phyloP scores from a whole-genome alignment of 1,284 basidiomycete genomes.

The Flammula alnicola region DNA sequence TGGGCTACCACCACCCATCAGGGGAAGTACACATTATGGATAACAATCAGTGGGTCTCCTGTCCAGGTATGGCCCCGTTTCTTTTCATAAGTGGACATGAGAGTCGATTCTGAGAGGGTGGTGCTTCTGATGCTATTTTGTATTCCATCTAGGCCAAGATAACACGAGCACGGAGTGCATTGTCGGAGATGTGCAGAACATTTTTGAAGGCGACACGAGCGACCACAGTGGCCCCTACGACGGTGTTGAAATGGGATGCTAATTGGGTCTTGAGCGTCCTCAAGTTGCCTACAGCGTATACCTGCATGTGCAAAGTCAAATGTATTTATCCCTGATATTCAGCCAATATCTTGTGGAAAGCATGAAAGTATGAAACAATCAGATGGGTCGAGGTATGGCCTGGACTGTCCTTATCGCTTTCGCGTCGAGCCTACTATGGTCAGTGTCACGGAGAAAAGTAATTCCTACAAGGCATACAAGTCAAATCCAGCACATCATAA shows the following conservation, averaged over 20 bases:
- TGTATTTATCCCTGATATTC: no score
- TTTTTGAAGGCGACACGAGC: conserved; percentile 31
- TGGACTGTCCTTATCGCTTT: no score
- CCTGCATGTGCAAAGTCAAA: background rate
- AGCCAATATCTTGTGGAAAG: no score
- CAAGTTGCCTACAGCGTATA: no score
- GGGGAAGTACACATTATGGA: conserved; percentile 47
- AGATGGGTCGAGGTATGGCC: no score
- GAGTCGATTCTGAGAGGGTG: background rate
- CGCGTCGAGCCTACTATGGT: no score
- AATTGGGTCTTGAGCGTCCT: conserved; percentile 7
- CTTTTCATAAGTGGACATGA: background rate
- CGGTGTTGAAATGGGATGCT: conserved; percentile 38
- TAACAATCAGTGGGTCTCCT: conserved; percentile 36
- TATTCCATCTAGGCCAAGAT: conserved; percentile 32
- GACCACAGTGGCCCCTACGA: conserved; percentile 42
- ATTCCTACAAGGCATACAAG: no score
- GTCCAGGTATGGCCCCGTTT: conserved; percentile 33
- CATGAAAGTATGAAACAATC: no score
- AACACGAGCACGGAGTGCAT: conserved; percentile 34
- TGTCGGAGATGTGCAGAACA: conserved; percentile 37
- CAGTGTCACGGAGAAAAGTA: no score
- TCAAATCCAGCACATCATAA: no score
- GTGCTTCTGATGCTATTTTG: conserved; percentile 1
- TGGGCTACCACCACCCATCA: conserved; percentile 45